These are phyloP conservation scores for Conoideocrella luteorostrata DNA, from an alignment of 2,329 filamentous ascomycete species.

Conservation along the genomic window DNA sequence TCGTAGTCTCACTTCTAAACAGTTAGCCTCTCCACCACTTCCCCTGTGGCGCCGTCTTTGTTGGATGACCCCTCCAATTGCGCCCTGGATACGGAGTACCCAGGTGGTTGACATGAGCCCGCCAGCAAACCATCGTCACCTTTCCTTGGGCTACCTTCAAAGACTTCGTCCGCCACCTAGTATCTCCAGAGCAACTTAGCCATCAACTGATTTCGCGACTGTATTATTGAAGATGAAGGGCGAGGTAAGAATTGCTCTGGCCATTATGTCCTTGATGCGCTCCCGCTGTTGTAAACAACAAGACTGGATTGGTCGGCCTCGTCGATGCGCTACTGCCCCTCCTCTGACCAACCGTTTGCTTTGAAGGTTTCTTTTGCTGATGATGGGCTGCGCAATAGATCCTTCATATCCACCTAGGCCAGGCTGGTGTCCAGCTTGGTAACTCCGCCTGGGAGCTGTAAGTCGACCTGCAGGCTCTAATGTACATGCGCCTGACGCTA, in stretches of 20 bases:
- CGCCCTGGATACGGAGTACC: background rate
- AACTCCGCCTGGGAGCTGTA: conserved; percentile 74
- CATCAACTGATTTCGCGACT: conserved; percentile 13
- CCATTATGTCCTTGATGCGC: background rate
- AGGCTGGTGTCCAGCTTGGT: conserved; percentile 68
- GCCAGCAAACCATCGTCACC: conserved; percentile 27
- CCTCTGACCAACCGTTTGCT: no score
- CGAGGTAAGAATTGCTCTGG: conserved; percentile 38
- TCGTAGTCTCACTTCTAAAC: background rate
- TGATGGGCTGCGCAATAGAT: conserved; percentile 34
- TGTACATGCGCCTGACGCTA: background rate
- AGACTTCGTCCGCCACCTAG: conserved; percentile 13
- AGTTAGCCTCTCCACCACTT: conserved; percentile 3
- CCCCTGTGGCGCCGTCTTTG: conserved; percentile 5
- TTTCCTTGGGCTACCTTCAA: conserved; percentile 19
- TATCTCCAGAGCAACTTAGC: conserved; percentile 5
- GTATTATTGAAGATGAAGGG: conserved; percentile 38
- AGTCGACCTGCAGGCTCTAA: conserved; percentile 29
- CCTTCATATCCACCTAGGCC: conserved; percentile 58
- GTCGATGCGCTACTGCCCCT: no score
- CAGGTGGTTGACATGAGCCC: no score
- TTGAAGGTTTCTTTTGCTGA: conserved; percentile 7
- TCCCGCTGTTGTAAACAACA: background rate
- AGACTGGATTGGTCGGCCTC: background rate
- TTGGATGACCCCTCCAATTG: conserved; percentile 7